Percentiles rank a stretch among this genome's conserved stretches.
Evolutionary conservation across 441 rosid species (phyloP).

Genomic region (Croton setiger): DNA sequence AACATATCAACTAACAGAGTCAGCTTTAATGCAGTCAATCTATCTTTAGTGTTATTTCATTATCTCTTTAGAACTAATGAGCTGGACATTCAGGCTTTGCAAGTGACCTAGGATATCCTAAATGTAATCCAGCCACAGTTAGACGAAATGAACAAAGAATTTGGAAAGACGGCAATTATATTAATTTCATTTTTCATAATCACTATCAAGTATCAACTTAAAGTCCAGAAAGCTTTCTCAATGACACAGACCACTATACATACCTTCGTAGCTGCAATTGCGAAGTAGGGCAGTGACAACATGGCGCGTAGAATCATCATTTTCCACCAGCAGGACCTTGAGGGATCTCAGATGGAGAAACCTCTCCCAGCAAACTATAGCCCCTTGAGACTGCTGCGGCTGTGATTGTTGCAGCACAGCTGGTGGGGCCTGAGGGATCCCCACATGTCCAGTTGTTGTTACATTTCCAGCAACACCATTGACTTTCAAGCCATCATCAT

Average conservation of each 20-base stretch:
- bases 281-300: constrained; percentile 72
- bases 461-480: constrained; percentile 28
- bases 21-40: not conserved
- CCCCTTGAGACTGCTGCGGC: constrained; percentile 45
- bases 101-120: not conserved
- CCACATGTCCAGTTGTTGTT: constrained; percentile 26
- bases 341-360: constrained; percentile 67
- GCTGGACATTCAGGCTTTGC: not conserved
- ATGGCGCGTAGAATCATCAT: constrained; percentile 77
- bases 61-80: not conserved
- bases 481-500: constrained; percentile 42
- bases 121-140: not conserved
- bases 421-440: constrained; percentile 30
- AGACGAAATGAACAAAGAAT: not conserved
- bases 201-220: not conserved
- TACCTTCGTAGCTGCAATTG: constrained; percentile 86
- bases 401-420: constrained; percentile 37
- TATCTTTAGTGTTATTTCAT: not conserved
- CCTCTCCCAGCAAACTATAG: constrained; percentile 63
- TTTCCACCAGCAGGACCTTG: constrained; percentile 82
- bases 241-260: constrained; percentile 10
- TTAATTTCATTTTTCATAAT: not conserved
- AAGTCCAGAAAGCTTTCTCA: not conserved
- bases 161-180: not conserved
- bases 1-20: not conserved